Base-by-base conservation (phyloP, 1,284 basidiomycete genomes). In the Cryptococcus depauperatus region DNA sequence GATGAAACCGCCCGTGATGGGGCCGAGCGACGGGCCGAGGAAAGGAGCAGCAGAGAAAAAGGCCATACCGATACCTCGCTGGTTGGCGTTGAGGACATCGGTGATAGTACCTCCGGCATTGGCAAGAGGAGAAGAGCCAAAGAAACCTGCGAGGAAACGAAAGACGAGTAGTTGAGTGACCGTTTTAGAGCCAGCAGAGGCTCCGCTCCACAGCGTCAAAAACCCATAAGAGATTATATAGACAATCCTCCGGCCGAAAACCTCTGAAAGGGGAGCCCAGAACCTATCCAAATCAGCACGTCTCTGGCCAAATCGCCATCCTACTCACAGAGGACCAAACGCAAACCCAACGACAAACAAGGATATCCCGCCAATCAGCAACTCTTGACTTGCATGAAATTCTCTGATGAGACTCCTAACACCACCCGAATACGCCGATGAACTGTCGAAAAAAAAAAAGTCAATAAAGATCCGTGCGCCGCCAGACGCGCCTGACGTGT, bases 31-130 rank as follows among this genome's bases (percentile, higher is more conserved):
- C 3, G 82, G 81, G 5, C 82, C 82, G 3, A 80, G 59, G 62
- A 84, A 84, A 0, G 81, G 78, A 35, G 76, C 75, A 2, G 78
- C 76, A 1, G 78, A 75, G 58, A 83, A 83, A 25, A 84, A 50
- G 33, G 77, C 77, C 61, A 64, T 65, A 35, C 61, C 64, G 40
- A 65, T 46, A 42, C 66, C 68, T 44, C 66, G 50, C 47, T 66
- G 59, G 30, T 56, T 57, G 43, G 60, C 57, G 43, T 61, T 57
- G 39, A 70, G 56, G 8, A 70, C 56, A 34, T 70, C 68, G 9
- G 61, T 53, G 35, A 72, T 56, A 28, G 59, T 63, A 4, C 65
- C 70, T 23, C 69, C 70, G 11, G 66, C 68, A 41, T 69, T 70
- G 45, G 68, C 60, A 3, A 71, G 53, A 9, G 69, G 64, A 2